Conservation (phyloP, 2,329 filamentous ascomycete species). For the Aureobasidium sp. region DNA sequence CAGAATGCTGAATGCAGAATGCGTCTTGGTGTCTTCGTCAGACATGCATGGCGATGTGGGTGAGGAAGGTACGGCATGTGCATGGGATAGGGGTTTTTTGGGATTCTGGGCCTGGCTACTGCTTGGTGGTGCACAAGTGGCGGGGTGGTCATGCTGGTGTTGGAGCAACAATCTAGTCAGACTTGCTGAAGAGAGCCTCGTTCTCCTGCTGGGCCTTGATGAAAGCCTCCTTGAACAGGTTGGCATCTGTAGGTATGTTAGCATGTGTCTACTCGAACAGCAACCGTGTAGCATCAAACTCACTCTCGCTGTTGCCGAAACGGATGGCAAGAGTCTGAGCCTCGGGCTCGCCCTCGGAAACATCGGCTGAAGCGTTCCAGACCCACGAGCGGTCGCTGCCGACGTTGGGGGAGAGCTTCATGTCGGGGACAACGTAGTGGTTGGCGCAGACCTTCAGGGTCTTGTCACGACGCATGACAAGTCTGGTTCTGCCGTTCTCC, state of each 20-base stretch:
- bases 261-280: neutral
- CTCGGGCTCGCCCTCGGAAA: slow-evolving; percentile 96
- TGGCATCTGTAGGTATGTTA: slow-evolving; percentile 59
- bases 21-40: slow-evolving; percentile 5
- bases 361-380: slow-evolving; percentile 96
- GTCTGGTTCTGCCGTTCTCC: slow-evolving; percentile 93
- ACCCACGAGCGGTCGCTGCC: slow-evolving; percentile 98
- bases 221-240: slow-evolving; percentile 95
- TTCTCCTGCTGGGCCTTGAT: slow-evolving; percentile 96
- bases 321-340: slow-evolving; percentile 92
- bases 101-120: slow-evolving; percentile 7
- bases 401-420: slow-evolving; percentile 97
- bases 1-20: slow-evolving; percentile 15
- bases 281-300: slow-evolving; percentile 24
- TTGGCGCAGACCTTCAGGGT: slow-evolving; percentile 99
- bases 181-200: slow-evolving; percentile 63
- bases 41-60: neutral
- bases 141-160: neutral
- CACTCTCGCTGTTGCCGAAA: slow-evolving; percentile 96
- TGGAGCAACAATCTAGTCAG: slow-evolving; percentile 6
- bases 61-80: slow-evolving; percentile 4
- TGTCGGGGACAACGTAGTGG: slow-evolving; percentile 98
- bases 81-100: neutral
- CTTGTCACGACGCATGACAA: slow-evolving; percentile 99
- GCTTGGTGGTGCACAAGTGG: slow-evolving; percentile 4